These are phyloP conservation scores for Microascus cirrosus DNA, from an alignment of 2,329 filamentous ascomycete genomes.

Conservation along the genomic window DNA sequence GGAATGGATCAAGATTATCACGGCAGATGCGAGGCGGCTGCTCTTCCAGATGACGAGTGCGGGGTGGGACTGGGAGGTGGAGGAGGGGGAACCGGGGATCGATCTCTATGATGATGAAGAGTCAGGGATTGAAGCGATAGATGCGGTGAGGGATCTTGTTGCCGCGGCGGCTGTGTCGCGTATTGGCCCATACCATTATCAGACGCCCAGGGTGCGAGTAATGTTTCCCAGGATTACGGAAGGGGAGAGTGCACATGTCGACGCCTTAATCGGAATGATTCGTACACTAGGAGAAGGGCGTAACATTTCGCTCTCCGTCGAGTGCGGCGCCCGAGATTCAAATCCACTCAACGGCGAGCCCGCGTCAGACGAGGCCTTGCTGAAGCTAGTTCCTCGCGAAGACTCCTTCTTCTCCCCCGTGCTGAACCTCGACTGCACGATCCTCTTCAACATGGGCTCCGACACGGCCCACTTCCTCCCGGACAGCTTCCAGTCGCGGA, in stretches of 20 bases:
- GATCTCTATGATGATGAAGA: slow-evolving; percentile 22
- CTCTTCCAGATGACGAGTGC: slow-evolving; percentile 26
- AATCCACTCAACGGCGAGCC: slow-evolving; percentile 8
- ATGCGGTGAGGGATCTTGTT: slow-evolving; percentile 18
- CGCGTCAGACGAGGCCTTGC: slow-evolving; percentile 12
- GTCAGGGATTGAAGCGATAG: slow-evolving; percentile 15
- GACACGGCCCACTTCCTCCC: slow-evolving; percentile 23
- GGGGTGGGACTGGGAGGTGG: slow-evolving; percentile 29
- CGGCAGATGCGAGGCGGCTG: slow-evolving; percentile 19
- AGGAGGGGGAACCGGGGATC: slow-evolving; percentile 15
- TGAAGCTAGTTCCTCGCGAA: slow-evolving; percentile 19
- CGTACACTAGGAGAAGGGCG: slow-evolving; percentile 15
- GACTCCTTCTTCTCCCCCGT: slow-evolving; percentile 20
- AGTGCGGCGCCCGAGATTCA: slow-evolving; percentile 9
- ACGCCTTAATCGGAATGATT: slow-evolving; percentile 18
- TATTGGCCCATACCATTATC: slow-evolving; percentile 18
- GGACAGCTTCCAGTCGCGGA: slow-evolving; percentile 6
- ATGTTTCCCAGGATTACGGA: slow-evolving; percentile 20
- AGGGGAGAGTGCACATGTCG: slow-evolving; percentile 15
- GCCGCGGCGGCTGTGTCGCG: slow-evolving; percentile 23
- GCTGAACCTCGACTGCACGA: slow-evolving; percentile 28
- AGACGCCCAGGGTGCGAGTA: slow-evolving; percentile 21
- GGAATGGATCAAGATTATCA: slow-evolving; percentile 21
- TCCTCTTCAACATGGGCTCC: slow-evolving; percentile 27
- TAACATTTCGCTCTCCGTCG: slow-evolving; percentile 19